A percentile compares a stretch with the other conserved stretches of the same genome.
Conservation (phyloP, 2,329 filamentous ascomycete species). For the Elsinoe perseae region DNA sequence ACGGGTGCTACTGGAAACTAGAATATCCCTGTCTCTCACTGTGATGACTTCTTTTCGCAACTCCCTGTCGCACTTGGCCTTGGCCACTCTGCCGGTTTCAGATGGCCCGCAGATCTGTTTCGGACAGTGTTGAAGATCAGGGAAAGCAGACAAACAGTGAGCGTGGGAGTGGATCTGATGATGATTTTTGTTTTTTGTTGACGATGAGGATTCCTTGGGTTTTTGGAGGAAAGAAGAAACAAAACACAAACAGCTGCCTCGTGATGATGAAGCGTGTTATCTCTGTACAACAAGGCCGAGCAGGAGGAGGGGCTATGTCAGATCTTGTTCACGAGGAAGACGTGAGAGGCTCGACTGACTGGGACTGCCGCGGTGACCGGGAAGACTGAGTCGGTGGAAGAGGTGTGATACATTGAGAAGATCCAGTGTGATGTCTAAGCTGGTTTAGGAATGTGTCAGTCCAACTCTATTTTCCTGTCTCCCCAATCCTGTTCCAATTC, state of each 20-base stretch:
- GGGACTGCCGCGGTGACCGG: neutral
- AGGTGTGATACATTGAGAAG: neutral
- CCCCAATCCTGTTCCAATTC: neutral
- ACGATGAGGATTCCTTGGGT: neutral
- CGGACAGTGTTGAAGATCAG: neutral
- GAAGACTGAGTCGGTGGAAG: neutral
- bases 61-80: neutral
- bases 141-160: neutral
- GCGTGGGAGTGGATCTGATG: slow-evolving; percentile 9
- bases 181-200: neutral
- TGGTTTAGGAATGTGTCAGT: neutral
- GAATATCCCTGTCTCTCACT: slow-evolving; percentile 11
- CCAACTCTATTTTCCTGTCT: neutral
- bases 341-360: no score
- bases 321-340: neutral
- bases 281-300: slow-evolving; percentile 8
- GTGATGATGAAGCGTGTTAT: neutral
- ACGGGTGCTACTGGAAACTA: neutral
- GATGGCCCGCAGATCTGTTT: slow-evolving; percentile 11
- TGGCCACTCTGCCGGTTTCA: slow-evolving; percentile 5
- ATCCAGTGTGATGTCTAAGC: neutral
- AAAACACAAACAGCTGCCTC: neutral
- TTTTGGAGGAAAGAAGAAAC: neutral
- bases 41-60: neutral
- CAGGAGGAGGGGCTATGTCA: neutral